A percentile compares a stretch with the other conserved stretches of the same genome.
phyloP scores from a whole-genome alignment of 2,329 filamentous ascomycete species.

The Aspergillus pseudonomiae region DNA sequence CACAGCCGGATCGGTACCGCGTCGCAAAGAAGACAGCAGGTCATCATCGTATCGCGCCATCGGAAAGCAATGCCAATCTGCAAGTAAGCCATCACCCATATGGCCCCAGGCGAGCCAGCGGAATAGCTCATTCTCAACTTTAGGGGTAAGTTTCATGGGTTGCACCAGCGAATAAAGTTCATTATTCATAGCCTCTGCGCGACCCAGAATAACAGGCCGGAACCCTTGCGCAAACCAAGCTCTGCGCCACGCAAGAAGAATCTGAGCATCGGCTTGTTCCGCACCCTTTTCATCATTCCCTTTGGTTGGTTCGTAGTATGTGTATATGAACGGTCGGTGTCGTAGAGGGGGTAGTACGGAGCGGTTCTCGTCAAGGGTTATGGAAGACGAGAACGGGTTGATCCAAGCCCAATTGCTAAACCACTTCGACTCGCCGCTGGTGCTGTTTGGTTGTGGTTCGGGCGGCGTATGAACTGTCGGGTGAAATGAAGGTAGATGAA shows the following conservation, averaged over 20 bases:
- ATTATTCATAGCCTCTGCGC: slow-evolving; percentile 80
- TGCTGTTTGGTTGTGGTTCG: slow-evolving; percentile 72
- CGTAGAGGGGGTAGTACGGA: slow-evolving; percentile 78
- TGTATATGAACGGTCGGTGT: slow-evolving; percentile 77
- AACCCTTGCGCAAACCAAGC: slow-evolving; percentile 98
- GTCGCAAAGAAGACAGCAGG: slow-evolving; percentile 71
- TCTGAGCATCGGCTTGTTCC: slow-evolving; percentile 72
- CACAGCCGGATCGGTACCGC: slow-evolving; percentile 72
- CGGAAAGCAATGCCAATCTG: slow-evolving; percentile 78
- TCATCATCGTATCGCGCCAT: slow-evolving; percentile 77
- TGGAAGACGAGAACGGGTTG: slow-evolving; percentile 80
- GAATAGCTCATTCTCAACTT: slow-evolving; percentile 71
- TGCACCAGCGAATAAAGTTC: slow-evolving; percentile 75
- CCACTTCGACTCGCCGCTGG: slow-evolving; percentile 78
- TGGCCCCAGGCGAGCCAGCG: slow-evolving; percentile 91
- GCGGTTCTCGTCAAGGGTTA: slow-evolving; percentile 79
- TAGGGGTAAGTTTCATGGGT: slow-evolving; percentile 57
- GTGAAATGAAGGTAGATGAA: slow-evolving; percentile 66
- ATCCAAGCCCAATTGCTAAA: slow-evolving; percentile 89
- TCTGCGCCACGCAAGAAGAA: slow-evolving; percentile 84
- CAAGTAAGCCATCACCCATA: slow-evolving; percentile 81
- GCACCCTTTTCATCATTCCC: slow-evolving; percentile 62
- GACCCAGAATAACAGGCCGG: slow-evolving; percentile 76
- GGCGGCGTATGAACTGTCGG: slow-evolving; percentile 70
- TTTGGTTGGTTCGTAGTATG: slow-evolving; percentile 77